Base-by-base conservation (phyloP, 495 filamentous ascomycete species). In the Talaromyces adpressus region DNA sequence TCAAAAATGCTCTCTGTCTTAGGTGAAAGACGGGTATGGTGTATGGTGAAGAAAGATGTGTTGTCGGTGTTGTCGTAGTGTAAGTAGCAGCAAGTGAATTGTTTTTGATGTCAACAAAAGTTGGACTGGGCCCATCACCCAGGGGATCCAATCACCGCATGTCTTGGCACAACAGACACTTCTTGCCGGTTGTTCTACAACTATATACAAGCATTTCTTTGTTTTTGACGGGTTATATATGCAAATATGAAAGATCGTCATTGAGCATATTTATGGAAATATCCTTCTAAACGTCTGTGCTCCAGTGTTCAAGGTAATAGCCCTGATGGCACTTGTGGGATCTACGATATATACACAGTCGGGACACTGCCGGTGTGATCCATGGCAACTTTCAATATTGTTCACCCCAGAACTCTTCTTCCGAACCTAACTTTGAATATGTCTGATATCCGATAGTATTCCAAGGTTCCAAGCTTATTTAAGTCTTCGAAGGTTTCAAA, bases 21-120 rank as follows among this genome's bases (percentile, higher is more conserved):
- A 9, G 0, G 52, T 27, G 23, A 22, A 20, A 52, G 47, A 14
- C 41, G 16, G 20, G 18, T 20, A n/a, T 20, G 2, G 45, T 9
- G 45, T 36, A 12, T 27, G 27, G 16, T 20, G 7, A 29, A 16
- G 52, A 29, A 27, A 56, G 5, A 16, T 25, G 52, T 27, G 23
- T 56, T 56, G 51, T 23, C 29, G 49, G 14, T 29, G 52, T 56
- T 29, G 52, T 27, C 2, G 27, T 56, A 25, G 52, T 56, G 4
- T 7, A 39, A n/a, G n/a, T n/a, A n/a, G n/a, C 14, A 49, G 39
- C 20, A 18, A 49, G n/a, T 49, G 45, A 49, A 49, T 58, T 58
- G 30, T 58, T 58, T 36, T 58, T 30, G 58, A 61, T 47, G 58
- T 61, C 58, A 61, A 61, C 58, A 61, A 61, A 61, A 47, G 36